A percentile compares a stretch with the other conserved stretches of the same genome.
phyloP scores from a whole-genome alignment of 2,329 filamentous ascomycete genomes.

The Trichoderma aggressivum region DNA sequence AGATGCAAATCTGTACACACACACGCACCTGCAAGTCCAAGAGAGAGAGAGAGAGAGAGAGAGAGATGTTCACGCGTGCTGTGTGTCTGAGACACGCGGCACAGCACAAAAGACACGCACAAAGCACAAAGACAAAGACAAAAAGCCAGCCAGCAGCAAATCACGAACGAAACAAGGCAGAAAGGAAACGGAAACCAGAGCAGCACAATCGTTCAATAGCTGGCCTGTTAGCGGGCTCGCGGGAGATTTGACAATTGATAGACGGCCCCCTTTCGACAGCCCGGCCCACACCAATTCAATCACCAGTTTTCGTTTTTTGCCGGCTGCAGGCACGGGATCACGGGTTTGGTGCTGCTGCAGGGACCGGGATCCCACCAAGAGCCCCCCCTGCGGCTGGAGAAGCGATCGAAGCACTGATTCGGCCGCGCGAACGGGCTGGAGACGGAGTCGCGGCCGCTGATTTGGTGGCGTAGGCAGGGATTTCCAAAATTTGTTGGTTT shows the following conservation, averaged over 20 bases:
- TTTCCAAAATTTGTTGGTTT: not conserved
- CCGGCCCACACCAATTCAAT: slow-evolving; percentile 10
- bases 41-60: no score
- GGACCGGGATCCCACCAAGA: not conserved
- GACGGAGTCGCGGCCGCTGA: not conserved
- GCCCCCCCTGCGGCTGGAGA: slow-evolving; percentile 11
- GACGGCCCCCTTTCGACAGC: slow-evolving; percentile 9
- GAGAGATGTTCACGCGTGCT: not conserved
- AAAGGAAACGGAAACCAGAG: not conserved
- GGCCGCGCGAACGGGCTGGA: not conserved
- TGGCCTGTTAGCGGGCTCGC: not conserved
- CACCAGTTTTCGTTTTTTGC: not conserved
- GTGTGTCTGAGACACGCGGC: not conserved
- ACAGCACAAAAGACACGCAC: not conserved
- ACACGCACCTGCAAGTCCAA: not conserved
- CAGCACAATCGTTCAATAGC: not conserved
- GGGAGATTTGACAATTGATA: slow-evolving; percentile 15
- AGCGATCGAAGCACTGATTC: slow-evolving; percentile 9
- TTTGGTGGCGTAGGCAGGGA: slow-evolving; percentile 5
- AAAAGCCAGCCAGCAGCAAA: not conserved
- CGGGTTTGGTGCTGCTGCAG: not conserved
- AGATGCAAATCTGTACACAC: not conserved
- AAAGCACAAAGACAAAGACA: not conserved
- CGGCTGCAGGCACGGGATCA: not conserved
- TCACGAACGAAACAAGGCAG: not conserved